These are phyloP conservation scores for Pisolithus tinctorius DNA, from an alignment of 768 basidiomycete genomes.

Conservation along the genomic window DNA sequence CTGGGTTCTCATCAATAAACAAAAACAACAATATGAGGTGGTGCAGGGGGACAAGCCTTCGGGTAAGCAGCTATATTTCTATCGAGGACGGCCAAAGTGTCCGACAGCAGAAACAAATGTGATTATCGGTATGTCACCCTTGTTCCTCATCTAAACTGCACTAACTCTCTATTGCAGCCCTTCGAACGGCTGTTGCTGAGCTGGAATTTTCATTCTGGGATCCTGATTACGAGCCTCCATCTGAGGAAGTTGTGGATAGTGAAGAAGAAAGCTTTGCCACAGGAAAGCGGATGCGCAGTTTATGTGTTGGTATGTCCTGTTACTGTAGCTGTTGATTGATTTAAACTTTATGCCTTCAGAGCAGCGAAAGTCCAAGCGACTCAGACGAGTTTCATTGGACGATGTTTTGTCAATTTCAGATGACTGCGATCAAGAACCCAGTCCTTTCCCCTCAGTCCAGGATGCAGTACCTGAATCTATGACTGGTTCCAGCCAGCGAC, in stretches of 20 bases:
- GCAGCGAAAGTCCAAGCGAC: neutral
- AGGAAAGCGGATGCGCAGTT: neutral
- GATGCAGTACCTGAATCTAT: neutral
- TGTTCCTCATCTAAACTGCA: neutral
- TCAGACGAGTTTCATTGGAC: neutral
- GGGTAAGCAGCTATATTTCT: neutral
- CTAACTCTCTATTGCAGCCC: neutral
- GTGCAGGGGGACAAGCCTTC: neutral
- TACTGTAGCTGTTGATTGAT: neutral
- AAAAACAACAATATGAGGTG: neutral
- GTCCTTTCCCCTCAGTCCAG: neutral
- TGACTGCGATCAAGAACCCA: neutral
- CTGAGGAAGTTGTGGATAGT: neutral
- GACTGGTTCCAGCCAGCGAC: neutral
- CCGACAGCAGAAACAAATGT: neutral
- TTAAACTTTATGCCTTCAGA: neutral
- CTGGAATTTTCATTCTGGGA: neutral
- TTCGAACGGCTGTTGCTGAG: neutral
- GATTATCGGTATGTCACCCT: conserved; percentile 2
- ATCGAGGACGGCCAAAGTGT: neutral
- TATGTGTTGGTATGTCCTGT: neutral
- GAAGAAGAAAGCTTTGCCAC: neutral
- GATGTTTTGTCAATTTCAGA: neutral
- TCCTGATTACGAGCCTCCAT: neutral
- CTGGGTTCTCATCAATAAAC: conserved; percentile 2